Percentiles rank a stretch among this genome's conserved stretches.
Evolutionary conservation across 2,329 filamentous ascomycete genomes (phyloP).

Genomic region (Pseudocercospora fuligena): DNA sequence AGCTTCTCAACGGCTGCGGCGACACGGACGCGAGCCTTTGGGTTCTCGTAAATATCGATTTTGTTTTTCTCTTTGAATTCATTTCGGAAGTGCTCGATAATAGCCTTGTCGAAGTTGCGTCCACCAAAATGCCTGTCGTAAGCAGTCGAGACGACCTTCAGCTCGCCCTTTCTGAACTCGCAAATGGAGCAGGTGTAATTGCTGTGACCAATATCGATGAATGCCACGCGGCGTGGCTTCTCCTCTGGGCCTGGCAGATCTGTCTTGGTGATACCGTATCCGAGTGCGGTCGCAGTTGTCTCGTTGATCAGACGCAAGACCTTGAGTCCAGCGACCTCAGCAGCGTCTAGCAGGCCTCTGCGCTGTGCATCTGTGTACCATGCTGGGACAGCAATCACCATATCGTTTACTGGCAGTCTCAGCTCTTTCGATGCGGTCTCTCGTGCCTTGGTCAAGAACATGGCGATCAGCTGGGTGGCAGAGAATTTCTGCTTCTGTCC

Average conservation of each 20-base stretch:
- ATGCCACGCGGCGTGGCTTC: slow-evolving; percentile 86
- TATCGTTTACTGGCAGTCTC: slow-evolving; percentile 86
- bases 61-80: slow-evolving; percentile 99
- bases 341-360: slow-evolving; percentile 83
- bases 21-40: slow-evolving; percentile 86
- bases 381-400: slow-evolving; percentile 90
- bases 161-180: slow-evolving; percentile 96
- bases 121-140: slow-evolving; percentile 97
- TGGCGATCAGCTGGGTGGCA: slow-evolving; percentile 89
- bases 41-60: slow-evolving; percentile 86
- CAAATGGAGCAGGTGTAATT: slow-evolving; percentile 94
- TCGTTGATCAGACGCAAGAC: slow-evolving; percentile 95
- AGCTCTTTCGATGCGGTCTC: slow-evolving; percentile 84
- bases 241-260: slow-evolving; percentile 88
- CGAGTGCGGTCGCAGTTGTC: slow-evolving; percentile 92
- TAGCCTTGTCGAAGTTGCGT: slow-evolving; percentile 92
- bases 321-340: slow-evolving; percentile 92
- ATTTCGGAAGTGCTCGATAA: slow-evolving; percentile 91
- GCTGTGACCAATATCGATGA: slow-evolving; percentile 94
- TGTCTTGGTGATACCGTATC: slow-evolving; percentile 96
- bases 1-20: slow-evolving; percentile 90
- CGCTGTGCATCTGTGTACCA: slow-evolving; percentile 98
- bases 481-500: slow-evolving; percentile 96
- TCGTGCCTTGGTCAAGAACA: slow-evolving; percentile 96
- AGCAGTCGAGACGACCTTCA: slow-evolving; percentile 88